Conservation (phyloP, 1,284 basidiomycete species). For the Exobasidium cylindrosporum region DNA sequence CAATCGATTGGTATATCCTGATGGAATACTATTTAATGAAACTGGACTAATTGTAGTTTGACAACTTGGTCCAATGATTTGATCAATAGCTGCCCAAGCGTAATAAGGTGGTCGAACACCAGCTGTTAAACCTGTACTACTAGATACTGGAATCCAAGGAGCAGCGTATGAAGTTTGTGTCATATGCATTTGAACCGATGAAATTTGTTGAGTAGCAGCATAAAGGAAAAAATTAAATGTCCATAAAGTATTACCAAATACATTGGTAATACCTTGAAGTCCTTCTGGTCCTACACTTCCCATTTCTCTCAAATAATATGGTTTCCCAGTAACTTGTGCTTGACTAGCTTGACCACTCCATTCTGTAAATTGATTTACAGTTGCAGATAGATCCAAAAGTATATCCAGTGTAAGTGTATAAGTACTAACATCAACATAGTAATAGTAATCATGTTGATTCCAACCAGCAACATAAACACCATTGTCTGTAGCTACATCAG, state of each 20-base stretch:
- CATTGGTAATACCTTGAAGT: slow-evolving; percentile 34
- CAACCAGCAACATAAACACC: slow-evolving; percentile 44
- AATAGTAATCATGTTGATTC: slow-evolving; percentile 49
- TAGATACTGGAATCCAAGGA: slow-evolving; percentile 31
- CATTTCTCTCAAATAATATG: slow-evolving; percentile 45
- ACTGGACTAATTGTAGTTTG: slow-evolving; percentile 25
- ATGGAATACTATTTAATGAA: slow-evolving; percentile 22
- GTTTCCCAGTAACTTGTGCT: slow-evolving; percentile 34
- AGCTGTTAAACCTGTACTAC: slow-evolving; percentile 12
- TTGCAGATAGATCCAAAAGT: slow-evolving; percentile 33
- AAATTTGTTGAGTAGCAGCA: slow-evolving; percentile 34
- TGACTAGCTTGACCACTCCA: slow-evolving; percentile 33
- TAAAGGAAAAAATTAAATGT: slow-evolving; percentile 44
- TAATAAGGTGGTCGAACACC: slow-evolving; percentile 39
- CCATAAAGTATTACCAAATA: slow-evolving; percentile 43
- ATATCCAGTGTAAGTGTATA: slow-evolving; percentile 24
- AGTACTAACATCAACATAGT: slow-evolving; percentile 33
- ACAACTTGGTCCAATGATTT: slow-evolving; percentile 37
- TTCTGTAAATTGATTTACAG: slow-evolving; percentile 30
- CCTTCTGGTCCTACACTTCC: slow-evolving; percentile 41
- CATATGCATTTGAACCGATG: slow-evolving; percentile 45
- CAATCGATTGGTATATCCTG: slow-evolving; percentile 28
- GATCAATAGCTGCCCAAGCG: slow-evolving; percentile 40
- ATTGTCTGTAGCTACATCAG: slow-evolving; percentile 30
- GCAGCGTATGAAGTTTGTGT: slow-evolving; percentile 30